Conservation (phyloP, 2,329 filamentous ascomycete species). For the Raffaelea arxii region DNA sequence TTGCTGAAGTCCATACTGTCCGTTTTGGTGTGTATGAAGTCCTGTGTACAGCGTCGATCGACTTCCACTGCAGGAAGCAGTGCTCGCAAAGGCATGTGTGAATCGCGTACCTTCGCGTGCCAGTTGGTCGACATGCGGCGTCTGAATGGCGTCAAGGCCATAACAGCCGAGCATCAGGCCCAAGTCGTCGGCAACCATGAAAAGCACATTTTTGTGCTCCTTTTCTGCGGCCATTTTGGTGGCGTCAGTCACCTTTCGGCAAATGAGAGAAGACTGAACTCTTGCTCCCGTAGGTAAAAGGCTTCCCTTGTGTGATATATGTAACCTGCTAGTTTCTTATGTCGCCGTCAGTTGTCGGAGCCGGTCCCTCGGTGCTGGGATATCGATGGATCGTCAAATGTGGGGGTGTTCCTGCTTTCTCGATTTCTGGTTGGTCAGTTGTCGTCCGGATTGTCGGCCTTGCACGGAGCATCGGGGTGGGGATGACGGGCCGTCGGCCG, state of each 20-base stretch:
- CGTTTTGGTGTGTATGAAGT: slow-evolving; percentile 37
- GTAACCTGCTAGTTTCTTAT: no score
- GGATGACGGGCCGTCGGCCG: slow-evolving; percentile 2
- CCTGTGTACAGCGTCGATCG: slow-evolving; percentile 38
- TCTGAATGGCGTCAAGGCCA: slow-evolving; percentile 16
- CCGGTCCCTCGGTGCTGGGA: no score
- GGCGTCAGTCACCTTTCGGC: no score
- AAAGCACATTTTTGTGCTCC: slow-evolving; percentile 9
- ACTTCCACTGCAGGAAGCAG: slow-evolving; percentile 37
- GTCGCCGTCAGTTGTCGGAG: no score
- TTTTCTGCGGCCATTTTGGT: not conserved
- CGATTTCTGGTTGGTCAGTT: no score
- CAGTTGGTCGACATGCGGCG: slow-evolving; percentile 30
- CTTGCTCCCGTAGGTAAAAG: no score
- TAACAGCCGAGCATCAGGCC: slow-evolving; percentile 10
- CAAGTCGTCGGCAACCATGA: slow-evolving; percentile 10
- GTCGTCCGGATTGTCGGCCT: not conserved
- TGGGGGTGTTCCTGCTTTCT: no score
- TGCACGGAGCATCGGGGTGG: not conserved
- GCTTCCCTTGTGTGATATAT: not conserved
- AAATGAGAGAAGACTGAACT: no score
- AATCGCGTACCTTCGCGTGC: slow-evolving; percentile 27
- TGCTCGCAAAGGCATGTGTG: slow-evolving; percentile 30
- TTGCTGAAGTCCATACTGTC: slow-evolving; percentile 32
- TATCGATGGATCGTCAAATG: no score